Conservation (phyloP, 805 yeast genomes). For the Vanderwaltozyma yarrowii region DNA sequence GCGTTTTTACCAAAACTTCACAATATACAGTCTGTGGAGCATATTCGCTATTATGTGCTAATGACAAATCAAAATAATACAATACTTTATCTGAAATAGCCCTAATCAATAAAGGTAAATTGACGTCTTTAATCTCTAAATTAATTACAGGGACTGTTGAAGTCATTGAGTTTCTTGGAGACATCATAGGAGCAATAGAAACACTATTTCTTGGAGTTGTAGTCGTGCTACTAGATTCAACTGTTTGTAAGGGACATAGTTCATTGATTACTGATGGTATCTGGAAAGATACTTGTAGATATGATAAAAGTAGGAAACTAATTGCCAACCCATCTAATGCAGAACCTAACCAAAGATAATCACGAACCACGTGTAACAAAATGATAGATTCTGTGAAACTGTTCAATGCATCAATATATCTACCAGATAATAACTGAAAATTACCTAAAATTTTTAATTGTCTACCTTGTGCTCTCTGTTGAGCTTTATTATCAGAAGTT, state of each 20-base stretch:
- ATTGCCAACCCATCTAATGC: constrained; percentile 76
- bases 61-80: constrained; percentile 41
- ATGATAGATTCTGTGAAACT: constrained; percentile 66
- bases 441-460: constrained; percentile 67
- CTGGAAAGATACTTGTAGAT: constrained; percentile 30
- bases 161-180: constrained; percentile 39
- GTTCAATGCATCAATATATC: constrained; percentile 56
- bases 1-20: constrained; percentile 56
- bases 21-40: constrained; percentile 76
- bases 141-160: constrained; percentile 2
- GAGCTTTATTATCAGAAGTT: constrained; percentile 27
- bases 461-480: constrained; percentile 54
- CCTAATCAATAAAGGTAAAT: constrained; percentile 30
- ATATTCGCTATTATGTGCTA: constrained; percentile 53
- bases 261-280: constrained; percentile 25
- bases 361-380: constrained; percentile 51
- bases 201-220: constrained; percentile 17
- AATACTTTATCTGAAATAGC: constrained; percentile 32
- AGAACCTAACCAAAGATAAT: constrained; percentile 80
- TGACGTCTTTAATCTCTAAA: constrained; percentile 1
- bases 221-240: constrained; percentile 1
- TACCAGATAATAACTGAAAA: constrained; percentile 72
- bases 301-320: constrained; percentile 49
- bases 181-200: constrained; percentile 28
- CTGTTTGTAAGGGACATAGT: constrained; percentile 27